Conservation (phyloP, 306 rosid genomes). For the Lathyrus aphaca region DNA sequence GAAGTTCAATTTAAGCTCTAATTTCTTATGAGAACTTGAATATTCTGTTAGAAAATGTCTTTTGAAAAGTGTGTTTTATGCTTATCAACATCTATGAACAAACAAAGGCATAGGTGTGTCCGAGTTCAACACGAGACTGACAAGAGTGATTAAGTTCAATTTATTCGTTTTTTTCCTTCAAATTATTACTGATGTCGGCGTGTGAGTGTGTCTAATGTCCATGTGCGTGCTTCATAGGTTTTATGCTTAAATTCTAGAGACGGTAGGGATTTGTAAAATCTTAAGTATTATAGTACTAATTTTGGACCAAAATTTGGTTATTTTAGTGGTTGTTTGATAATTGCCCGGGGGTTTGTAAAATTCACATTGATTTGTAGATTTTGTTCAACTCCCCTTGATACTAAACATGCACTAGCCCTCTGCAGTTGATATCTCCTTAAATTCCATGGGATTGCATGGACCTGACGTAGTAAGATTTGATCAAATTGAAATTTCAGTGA, state of each 20-base stretch:
- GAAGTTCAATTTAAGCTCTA: slow-evolving; percentile 21
- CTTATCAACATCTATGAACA: no score
- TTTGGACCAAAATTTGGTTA: slow-evolving; percentile 20
- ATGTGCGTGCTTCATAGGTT: no score
- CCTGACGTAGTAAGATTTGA: slow-evolving; percentile 7
- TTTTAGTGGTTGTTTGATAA: neutral
- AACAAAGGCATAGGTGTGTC: no score
- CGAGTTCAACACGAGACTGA: no score
- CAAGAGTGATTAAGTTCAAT: no score
- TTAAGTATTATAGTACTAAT: neutral
- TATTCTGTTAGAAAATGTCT: slow-evolving; percentile 1
- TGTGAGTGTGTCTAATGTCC: no score
- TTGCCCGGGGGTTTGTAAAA: no score
- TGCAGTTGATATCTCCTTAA: neutral
- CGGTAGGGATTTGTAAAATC: neutral
- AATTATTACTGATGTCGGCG: no score
- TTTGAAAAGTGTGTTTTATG: slow-evolving; percentile 6
- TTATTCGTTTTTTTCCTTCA: no score
- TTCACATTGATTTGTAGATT: no score
- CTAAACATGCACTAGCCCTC: no score
- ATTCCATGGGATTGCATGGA: neutral
- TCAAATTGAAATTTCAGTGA: neutral
- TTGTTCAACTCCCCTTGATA: no score
- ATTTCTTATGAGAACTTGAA: slow-evolving; percentile 27
- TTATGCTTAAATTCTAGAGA: neutral